Conservation (phyloP, 257 asterid genomes). For the Ajuga chamaepitys region DNA sequence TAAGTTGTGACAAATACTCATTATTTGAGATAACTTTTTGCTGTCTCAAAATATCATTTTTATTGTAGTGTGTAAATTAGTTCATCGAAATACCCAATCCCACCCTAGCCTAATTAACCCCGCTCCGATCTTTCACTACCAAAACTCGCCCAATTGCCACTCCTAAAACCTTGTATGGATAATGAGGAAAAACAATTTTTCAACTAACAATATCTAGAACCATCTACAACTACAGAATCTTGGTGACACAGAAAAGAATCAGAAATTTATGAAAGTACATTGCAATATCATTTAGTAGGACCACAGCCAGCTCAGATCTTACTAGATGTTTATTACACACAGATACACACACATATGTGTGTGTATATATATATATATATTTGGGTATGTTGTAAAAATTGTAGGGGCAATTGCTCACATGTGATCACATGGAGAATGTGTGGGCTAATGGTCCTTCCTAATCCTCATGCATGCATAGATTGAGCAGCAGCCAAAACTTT, state of each 20-base stretch:
- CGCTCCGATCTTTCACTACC: too few relatives aligned
- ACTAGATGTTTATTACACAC: too few relatives aligned
- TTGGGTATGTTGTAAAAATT: not conserved
- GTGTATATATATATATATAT: not conserved
- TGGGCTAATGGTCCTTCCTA: conserved; percentile 37
- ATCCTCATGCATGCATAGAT: conserved; percentile 8
- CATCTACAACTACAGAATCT: conserved; percentile 12
- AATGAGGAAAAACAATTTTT: too few relatives aligned
- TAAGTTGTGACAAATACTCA: too few relatives aligned
- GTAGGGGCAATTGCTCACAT: conserved; percentile 24
- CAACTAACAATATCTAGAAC: not conserved
- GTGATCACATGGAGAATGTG: conserved; percentile 46
- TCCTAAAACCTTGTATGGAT: too few relatives aligned
- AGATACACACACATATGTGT: too few relatives aligned
- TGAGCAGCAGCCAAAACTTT: conserved; percentile 6
- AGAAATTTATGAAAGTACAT: not conserved
- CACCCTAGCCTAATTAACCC: too few relatives aligned
- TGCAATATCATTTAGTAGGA: conserved; percentile 15
- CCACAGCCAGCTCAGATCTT: conserved; percentile 17
- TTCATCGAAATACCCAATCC: too few relatives aligned
- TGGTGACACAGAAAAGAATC: not conserved
- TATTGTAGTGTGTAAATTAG: too few relatives aligned
- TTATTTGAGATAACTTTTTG: too few relatives aligned
- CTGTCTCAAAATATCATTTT: too few relatives aligned
- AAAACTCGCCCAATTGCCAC: too few relatives aligned